Conservation (phyloP, 805 yeast species). For the Cyberlindnera maritima region DNA sequence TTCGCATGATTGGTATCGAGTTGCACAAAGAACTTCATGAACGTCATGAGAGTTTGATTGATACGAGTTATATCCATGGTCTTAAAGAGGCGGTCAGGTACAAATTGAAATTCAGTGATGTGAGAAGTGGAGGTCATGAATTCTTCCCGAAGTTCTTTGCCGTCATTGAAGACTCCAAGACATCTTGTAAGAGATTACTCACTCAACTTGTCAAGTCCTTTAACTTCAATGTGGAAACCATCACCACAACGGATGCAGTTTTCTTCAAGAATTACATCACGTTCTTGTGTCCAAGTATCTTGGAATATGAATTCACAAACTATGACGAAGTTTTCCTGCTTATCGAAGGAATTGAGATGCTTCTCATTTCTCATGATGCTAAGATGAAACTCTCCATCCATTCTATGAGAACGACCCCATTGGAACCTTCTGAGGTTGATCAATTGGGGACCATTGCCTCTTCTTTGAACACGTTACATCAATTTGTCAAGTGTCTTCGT, state of each 20-base stretch:
- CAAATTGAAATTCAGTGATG: conserved; percentile 27
- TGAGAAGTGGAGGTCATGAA: not conserved
- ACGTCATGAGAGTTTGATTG: conserved; percentile 71
- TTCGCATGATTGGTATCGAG: conserved; percentile 47
- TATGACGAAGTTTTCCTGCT: conserved; percentile 52
- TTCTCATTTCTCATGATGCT: conserved; percentile 10
- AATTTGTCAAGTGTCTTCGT: conserved; percentile 2
- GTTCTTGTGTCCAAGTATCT: conserved; percentile 36
- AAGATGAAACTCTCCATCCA: conserved; percentile 5
- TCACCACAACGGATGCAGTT: conserved; percentile 19
- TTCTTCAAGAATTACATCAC: conserved; percentile 28
- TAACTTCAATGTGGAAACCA: conserved; percentile 26
- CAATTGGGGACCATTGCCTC: not conserved
- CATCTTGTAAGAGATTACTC: conserved; percentile 42
- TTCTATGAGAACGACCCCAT: not conserved
- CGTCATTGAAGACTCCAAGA: conserved; percentile 39
- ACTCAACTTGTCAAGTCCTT: conserved; percentile 32
- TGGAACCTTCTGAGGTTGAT: not conserved
- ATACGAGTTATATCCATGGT: conserved; percentile 62
- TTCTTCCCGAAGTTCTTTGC: conserved; percentile 41
- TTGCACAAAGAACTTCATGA: conserved; percentile 56
- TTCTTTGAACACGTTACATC: conserved; percentile 1
- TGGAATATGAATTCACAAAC: conserved; percentile 38
- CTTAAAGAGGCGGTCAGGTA: conserved; percentile 51
- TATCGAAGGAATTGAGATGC: conserved; percentile 39